Evolutionary conservation across 1,284 basidiomycete species (phyloP).

Genomic region (Moesziomyces sp.): DNA sequence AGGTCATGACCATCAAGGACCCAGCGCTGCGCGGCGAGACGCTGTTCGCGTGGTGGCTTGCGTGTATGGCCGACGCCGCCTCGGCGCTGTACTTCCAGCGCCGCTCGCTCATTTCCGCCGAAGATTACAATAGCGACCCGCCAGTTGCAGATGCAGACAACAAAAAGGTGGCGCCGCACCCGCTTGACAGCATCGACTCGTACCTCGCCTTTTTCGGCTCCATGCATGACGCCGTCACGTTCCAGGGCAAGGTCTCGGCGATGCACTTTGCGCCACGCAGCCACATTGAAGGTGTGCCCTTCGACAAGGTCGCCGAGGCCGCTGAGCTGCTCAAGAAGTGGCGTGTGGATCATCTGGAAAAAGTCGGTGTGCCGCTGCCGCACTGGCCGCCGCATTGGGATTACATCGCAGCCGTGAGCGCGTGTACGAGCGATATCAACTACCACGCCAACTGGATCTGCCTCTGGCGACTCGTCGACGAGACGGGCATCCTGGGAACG

Average conservation of each 20-base stretch:
- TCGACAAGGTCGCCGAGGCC: conserved; percentile 74
- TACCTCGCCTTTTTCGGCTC: conserved; percentile 39
- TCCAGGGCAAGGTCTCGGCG: conserved; percentile 80
- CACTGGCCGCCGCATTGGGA: conserved; percentile 86
- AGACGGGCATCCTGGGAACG: conserved; percentile 76
- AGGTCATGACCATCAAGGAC: conserved; percentile 47
- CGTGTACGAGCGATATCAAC: conserved; percentile 84
- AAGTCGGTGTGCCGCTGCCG: conserved; percentile 79
- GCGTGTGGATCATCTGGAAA: conserved; percentile 79
- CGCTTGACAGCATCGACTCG: conserved; percentile 33
- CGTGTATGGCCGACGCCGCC: conserved; percentile 74
- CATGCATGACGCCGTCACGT: conserved; percentile 69
- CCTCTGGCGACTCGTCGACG: conserved; percentile 73
- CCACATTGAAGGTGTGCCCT: conserved; percentile 79
- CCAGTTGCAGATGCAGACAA: conserved; percentile 26
- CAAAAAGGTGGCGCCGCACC: conserved; percentile 35
- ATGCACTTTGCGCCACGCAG: conserved; percentile 81
- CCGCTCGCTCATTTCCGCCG: conserved; percentile 73
- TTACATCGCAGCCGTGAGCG: conserved; percentile 82
- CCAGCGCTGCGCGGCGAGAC: conserved; percentile 33
- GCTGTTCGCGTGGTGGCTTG: conserved; percentile 81
- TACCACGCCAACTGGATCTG: conserved; percentile 83
- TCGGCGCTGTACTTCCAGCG: conserved; percentile 75
- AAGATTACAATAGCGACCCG: conserved; percentile 52
- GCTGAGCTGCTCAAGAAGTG: conserved; percentile 77